phyloP scores from a whole-genome alignment of 2,329 filamentous ascomycete species.

The Geosmithia putterillii region DNA sequence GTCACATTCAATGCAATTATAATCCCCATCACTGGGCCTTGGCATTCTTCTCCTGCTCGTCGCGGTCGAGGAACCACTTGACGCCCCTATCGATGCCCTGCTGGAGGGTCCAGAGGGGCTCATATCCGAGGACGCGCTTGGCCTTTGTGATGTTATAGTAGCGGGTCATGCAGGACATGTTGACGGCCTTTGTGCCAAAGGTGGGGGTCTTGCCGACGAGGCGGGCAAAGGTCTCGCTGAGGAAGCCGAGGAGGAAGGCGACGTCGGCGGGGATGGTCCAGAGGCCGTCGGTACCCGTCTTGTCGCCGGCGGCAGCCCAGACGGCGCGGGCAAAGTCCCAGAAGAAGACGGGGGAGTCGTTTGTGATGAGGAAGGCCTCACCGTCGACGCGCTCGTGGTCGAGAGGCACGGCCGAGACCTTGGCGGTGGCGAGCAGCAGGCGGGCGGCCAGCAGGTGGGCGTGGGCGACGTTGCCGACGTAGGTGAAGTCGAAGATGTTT shows the following conservation, averaged over 20 bases:
- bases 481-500: constrained; percentile 54
- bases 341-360: constrained; percentile 79
- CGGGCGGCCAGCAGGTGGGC: constrained; percentile 72
- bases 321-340: constrained; percentile 77
- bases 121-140: constrained; percentile 56
- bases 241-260: constrained; percentile 37
- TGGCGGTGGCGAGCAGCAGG: constrained; percentile 51
- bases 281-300: constrained; percentile 37
- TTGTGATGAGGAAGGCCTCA: constrained; percentile 82
- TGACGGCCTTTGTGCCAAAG: constrained; percentile 46
- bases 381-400: constrained; percentile 68
- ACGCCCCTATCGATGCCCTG: constrained; percentile 49
- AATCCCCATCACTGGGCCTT: background rate
- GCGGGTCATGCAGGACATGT: constrained; percentile 61
- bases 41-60: constrained; percentile 16
- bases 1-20: too few relatives aligned
- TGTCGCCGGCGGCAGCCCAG: constrained; percentile 51
- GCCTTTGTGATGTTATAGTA: constrained; percentile 73
- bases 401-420: constrained; percentile 43
- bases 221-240: constrained; percentile 39
- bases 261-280: constrained; percentile 40
- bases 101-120: constrained; percentile 51
- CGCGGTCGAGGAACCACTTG: constrained; percentile 39
- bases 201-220: constrained; percentile 40
- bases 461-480: constrained; percentile 54